Evolutionary conservation across 73 alveolate species (phyloP).

Genomic region (Diophrys appendiculata): DNA sequence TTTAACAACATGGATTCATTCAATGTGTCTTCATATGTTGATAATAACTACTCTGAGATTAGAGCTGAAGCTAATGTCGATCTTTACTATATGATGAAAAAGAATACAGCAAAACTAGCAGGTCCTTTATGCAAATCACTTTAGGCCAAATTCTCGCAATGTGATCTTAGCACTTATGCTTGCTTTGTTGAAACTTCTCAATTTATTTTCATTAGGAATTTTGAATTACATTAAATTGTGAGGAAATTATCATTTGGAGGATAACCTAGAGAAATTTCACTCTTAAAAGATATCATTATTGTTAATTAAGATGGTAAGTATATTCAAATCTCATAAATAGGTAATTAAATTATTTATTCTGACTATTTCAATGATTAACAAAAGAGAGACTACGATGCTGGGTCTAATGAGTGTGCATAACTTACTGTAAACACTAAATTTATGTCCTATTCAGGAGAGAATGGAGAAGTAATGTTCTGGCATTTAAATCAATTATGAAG

Average conservation of each 20-base stretch:
- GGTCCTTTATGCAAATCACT: conserved; percentile 25
- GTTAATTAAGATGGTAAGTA: conserved; percentile 22
- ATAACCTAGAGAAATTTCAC: conserved; percentile 12
- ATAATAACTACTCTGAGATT: conserved; percentile 48
- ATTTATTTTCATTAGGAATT: conserved; percentile 51
- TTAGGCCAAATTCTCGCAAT: conserved; percentile 39
- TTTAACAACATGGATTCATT: conserved; percentile 68
- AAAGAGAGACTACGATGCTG: neutral
- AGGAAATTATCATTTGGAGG: conserved; percentile 26
- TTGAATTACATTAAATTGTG: conserved; percentile 55
- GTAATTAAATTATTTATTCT: neutral
- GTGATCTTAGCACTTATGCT: conserved; percentile 36
- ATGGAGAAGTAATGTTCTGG: neutral
- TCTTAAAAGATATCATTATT: conserved; percentile 34
- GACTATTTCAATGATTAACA: neutral
- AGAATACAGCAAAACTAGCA: conserved; percentile 39
- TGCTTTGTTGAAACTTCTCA: conserved; percentile 36
- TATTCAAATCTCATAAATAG: neutral
- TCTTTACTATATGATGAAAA: conserved; percentile 49
- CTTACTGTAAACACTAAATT: neutral
- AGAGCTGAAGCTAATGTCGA: conserved; percentile 49
- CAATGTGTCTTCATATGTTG: conserved; percentile 58
- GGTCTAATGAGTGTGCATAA: neutral
- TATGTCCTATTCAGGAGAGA: neutral
- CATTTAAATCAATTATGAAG: too few species aligned